Conservation (phyloP, 768 basidiomycete species). For the Termitomyces sp. region DNA sequence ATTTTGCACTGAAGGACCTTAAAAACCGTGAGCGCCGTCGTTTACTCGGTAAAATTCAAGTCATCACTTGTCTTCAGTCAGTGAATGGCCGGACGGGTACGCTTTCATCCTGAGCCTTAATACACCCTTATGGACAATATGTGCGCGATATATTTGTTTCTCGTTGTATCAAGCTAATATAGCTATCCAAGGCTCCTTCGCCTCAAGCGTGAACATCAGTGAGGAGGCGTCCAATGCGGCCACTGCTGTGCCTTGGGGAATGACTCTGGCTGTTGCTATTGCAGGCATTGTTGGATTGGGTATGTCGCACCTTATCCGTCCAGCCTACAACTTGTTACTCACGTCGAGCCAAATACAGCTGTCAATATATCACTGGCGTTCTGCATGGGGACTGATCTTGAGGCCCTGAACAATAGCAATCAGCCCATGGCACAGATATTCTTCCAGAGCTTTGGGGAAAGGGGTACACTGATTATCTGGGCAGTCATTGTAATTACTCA, state of each 20-base stretch:
- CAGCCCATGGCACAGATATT: constrained; percentile 67
- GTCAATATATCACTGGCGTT: constrained; percentile 64
- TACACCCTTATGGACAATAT: constrained; percentile 45
- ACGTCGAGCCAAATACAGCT: constrained; percentile 23
- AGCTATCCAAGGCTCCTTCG: constrained; percentile 25
- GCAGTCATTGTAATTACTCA: constrained; percentile 37
- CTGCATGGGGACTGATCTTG: constrained; percentile 55
- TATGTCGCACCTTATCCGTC: constrained; percentile 23
- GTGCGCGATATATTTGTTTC: constrained; percentile 17
- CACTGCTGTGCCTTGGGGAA: constrained; percentile 68
- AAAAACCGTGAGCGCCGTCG: constrained; percentile 6
- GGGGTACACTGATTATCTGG: constrained; percentile 35
- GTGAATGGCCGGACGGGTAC: constrained; percentile 57
- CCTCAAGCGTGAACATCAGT: constrained; percentile 64
- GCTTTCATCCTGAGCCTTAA: constrained; percentile 49
- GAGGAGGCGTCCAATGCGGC: constrained; percentile 73
- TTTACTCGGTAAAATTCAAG: background rate
- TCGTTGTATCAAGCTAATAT: background rate
- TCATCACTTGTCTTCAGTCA: constrained; percentile 31
- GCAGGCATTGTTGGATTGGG: constrained; percentile 63
- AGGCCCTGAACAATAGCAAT: constrained; percentile 37
- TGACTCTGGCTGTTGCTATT: constrained; percentile 52
- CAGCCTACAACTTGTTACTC: background rate
- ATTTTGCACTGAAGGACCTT: constrained; percentile 32
- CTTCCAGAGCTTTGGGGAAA: constrained; percentile 40